phyloP scores from a whole-genome alignment of 768 basidiomycete species.

The Naganishia kalamii region DNA sequence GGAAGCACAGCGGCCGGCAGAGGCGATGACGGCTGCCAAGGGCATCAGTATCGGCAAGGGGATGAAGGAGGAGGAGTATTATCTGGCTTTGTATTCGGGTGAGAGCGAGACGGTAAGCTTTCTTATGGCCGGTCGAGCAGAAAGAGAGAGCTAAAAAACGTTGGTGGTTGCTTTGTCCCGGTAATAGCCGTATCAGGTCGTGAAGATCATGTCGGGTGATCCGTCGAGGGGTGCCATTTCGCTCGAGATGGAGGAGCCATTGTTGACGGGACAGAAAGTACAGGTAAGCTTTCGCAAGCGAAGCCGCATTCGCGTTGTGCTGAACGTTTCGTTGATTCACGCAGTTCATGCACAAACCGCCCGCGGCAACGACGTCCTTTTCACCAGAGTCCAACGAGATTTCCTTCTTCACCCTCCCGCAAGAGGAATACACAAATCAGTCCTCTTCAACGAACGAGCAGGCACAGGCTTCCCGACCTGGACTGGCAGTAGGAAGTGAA shows the following conservation, averaged over 20 bases:
- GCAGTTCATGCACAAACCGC: conserved; percentile 20
- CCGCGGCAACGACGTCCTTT: not conserved
- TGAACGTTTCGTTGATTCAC: not conserved
- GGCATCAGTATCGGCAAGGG: conserved; percentile 21
- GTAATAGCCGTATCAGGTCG: conserved; percentile 24
- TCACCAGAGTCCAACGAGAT: not conserved
- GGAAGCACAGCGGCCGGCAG: conserved; percentile 1
- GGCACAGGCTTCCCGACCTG: not conserved
- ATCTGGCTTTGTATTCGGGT: conserved; percentile 31
- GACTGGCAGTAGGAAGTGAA: conserved; percentile 19
- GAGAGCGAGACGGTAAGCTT: not conserved
- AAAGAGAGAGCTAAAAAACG: too few relatives aligned
- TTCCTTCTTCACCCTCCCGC: conserved; percentile 16
- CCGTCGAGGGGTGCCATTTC: conserved; percentile 42
- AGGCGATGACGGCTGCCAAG: conserved; percentile 10
- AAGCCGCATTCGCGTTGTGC: not conserved
- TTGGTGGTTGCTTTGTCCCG: not conserved
- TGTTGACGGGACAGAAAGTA: conserved; percentile 35
- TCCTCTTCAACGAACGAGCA: not conserved
- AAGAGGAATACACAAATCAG: not conserved
- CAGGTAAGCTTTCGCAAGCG: conserved; percentile 30
- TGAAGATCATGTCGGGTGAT: conserved; percentile 45
- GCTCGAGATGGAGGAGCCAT: conserved; percentile 40
- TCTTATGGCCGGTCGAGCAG: not conserved
- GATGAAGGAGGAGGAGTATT: conserved; percentile 46